phyloP scores from a whole-genome alignment of 768 basidiomycete species.

The Pisolithus marmoratus region DNA sequence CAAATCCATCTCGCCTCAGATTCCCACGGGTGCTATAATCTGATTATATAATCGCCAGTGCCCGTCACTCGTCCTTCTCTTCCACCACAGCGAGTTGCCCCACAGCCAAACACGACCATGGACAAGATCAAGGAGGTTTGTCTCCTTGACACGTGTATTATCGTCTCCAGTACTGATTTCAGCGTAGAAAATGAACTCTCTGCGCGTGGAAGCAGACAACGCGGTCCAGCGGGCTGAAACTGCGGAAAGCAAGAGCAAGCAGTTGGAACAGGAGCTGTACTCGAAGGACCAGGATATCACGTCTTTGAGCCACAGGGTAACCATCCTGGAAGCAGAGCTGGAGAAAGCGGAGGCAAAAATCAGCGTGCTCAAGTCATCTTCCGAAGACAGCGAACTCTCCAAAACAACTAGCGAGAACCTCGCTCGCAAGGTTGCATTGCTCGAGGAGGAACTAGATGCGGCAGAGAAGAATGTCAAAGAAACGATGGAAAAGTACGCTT shows the following conservation, averaged over 20 bases:
- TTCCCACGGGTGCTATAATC: slow-evolving; percentile 33
- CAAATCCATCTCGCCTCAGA: slow-evolving; percentile 5
- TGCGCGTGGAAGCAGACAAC: slow-evolving; percentile 82
- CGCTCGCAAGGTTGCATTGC: slow-evolving; percentile 75
- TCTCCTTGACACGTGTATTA: neutral
- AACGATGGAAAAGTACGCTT: slow-evolving; percentile 90
- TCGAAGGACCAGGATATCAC: slow-evolving; percentile 81
- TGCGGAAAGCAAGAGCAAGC: slow-evolving; percentile 82
- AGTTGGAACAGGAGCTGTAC: slow-evolving; percentile 63
- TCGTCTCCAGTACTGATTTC: neutral
- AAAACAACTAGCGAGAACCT: slow-evolving; percentile 71
- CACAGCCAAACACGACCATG: slow-evolving; percentile 27
- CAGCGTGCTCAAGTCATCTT: slow-evolving; percentile 54
- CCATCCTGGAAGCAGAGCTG: slow-evolving; percentile 58
- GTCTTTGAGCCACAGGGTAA: slow-evolving; percentile 70
- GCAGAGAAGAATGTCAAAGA: slow-evolving; percentile 97
- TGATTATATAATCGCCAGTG: slow-evolving; percentile 10
- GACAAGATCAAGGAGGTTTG: slow-evolving; percentile 45
- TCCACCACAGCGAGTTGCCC: slow-evolving; percentile 3
- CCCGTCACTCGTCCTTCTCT: slow-evolving; percentile 4
- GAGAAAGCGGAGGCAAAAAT: slow-evolving; percentile 69
- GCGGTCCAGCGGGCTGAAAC: slow-evolving; percentile 79
- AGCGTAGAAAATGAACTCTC: slow-evolving; percentile 61
- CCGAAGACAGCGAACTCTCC: slow-evolving; percentile 63
- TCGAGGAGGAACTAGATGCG: slow-evolving; percentile 93